Evolutionary conservation across 2,329 filamentous ascomycete genomes (phyloP).

Genomic region (Xylariaceae sp.): DNA sequence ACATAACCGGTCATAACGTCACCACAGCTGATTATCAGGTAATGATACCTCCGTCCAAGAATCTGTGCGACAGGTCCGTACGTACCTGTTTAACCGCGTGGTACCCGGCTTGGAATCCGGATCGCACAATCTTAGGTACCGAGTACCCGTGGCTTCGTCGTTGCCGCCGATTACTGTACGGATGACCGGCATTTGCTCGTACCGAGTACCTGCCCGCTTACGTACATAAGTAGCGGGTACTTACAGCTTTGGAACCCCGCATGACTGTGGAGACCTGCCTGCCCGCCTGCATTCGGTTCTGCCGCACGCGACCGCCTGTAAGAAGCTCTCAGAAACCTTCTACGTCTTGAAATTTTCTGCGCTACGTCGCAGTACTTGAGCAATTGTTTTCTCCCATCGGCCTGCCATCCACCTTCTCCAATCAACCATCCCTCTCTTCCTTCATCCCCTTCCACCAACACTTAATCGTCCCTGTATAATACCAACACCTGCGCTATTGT

Average conservation of each 20-base stretch:
- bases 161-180: background rate
- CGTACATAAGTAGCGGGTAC: background rate
- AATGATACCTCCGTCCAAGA: no score
- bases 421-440: constrained; percentile 28
- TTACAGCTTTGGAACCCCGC: background rate
- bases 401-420: constrained; percentile 26
- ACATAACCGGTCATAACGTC: no score
- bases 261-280: background rate
- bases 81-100: no score
- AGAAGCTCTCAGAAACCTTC: constrained; percentile 31
- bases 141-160: no score
- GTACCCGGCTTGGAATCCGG: no score
- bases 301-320: constrained; percentile 26
- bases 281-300: constrained; percentile 21
- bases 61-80: no score
- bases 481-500: constrained; percentile 30
- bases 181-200: background rate
- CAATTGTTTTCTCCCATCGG: constrained; percentile 14
- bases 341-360: constrained; percentile 26
- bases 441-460: background rate
- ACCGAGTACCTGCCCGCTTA: background rate
- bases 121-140: no score
- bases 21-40: no score
- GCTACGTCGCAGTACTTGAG: constrained; percentile 24
- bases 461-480: constrained; percentile 26